Evolutionary conservation across 306 rosid genomes (phyloP).

Genomic region (Prunus davidiana): DNA sequence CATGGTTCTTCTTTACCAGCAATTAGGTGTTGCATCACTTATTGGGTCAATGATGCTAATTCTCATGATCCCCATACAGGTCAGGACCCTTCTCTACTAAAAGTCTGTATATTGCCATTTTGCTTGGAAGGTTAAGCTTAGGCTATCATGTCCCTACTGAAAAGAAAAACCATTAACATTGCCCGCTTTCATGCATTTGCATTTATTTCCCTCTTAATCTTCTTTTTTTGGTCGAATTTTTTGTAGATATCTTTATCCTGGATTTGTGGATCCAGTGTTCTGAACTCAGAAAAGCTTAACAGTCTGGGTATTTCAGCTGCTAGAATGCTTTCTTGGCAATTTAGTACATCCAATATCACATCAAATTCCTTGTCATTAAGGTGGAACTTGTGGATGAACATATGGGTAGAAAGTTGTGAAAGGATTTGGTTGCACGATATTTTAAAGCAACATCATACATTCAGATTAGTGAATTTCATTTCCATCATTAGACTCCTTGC

Average conservation of each 20-base stretch:
- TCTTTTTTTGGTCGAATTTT: too few species aligned
- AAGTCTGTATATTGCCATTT: neutral
- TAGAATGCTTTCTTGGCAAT: too few species aligned
- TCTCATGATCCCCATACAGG: conserved; percentile 77
- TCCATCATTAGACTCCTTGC: neutral
- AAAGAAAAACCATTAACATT: neutral
- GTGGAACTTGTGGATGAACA: too few species aligned
- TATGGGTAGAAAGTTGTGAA: too few species aligned
- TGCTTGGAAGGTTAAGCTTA: neutral
- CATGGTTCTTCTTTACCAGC: conserved; percentile 84
- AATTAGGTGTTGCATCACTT: conserved; percentile 87
- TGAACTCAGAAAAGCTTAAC: too few species aligned
- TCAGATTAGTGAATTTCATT: neutral
- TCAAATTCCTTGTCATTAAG: too few species aligned
- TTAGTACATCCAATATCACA: too few species aligned
- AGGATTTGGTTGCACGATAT: too few species aligned
- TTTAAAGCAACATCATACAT: neutral
- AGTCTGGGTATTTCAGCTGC: too few species aligned
- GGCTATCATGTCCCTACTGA: neutral
- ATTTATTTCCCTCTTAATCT: too few species aligned
- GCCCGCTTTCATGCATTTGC: neutral
- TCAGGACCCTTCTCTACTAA: conserved; percentile 8
- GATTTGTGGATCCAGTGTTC: too few species aligned
- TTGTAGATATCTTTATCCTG: too few species aligned
- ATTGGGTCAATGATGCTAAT: conserved; percentile 61